A percentile compares a stretch with the other conserved stretches of the same genome.
Conservation (phyloP, 2,329 filamentous ascomycete species). For the Colletotrichum salicis region DNA sequence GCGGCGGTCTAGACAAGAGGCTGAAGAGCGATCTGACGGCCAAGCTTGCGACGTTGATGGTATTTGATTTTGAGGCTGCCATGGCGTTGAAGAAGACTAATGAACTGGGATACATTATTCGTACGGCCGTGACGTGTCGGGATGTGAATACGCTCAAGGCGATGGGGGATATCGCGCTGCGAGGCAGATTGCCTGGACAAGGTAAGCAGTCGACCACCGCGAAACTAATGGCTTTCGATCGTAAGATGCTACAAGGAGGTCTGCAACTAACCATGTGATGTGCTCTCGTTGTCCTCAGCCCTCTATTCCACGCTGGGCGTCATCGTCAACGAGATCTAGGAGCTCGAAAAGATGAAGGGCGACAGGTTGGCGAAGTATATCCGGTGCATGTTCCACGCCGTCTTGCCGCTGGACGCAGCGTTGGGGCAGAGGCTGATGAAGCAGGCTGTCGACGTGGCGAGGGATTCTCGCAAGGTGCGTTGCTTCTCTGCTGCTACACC, state of each 20-base stretch:
- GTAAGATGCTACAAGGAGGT: not conserved
- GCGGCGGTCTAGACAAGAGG: conserved; percentile 51
- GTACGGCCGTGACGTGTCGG: conserved; percentile 57
- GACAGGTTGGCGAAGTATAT: conserved; percentile 78
- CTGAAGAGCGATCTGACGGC: conserved; percentile 62
- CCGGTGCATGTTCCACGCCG: conserved; percentile 78
- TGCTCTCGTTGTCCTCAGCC: conserved; percentile 46
- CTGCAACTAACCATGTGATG: not conserved
- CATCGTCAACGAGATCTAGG: conserved; percentile 76
- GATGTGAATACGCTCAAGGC: conserved; percentile 64
- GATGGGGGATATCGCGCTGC: conserved; percentile 74
- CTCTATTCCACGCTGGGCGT: conserved; percentile 67
- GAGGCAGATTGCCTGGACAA: conserved; percentile 60
- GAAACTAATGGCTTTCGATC: not conserved
- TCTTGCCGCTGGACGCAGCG: conserved; percentile 66
- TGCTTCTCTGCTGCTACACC: not conserved
- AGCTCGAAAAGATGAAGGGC: conserved; percentile 64
- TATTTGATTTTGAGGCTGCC: conserved; percentile 84
- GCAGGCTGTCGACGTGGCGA: conserved; percentile 68
- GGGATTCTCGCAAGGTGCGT: conserved; percentile 59
- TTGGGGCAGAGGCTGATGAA: conserved; percentile 70
- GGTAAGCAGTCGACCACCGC: conserved; percentile 48
- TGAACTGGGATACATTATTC: conserved; percentile 69
- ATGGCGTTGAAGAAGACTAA: conserved; percentile 75
- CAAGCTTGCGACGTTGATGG: conserved; percentile 74